Evolutionary conservation across 306 rosid species (phyloP), one percentile per base, ranked within the genome.

Genomic region (Cyclanthera cordifolia): DNA sequence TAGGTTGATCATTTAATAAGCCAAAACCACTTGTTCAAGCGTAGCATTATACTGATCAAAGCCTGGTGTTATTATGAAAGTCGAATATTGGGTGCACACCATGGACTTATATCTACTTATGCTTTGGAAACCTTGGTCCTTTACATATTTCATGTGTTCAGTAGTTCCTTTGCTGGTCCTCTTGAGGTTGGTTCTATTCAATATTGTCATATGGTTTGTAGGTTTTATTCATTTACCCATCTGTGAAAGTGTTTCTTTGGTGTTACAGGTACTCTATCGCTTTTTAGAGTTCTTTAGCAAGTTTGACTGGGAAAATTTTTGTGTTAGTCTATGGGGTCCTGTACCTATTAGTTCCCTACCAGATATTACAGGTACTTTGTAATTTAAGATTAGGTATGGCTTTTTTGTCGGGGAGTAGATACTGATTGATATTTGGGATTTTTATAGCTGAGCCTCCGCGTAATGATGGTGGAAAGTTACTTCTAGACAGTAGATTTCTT

Each of bases 11-110:
- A 88, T 81, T 79, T 90, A 72, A 94, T 94, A 72, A 86, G 82
- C 70, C 96, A 90, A 48, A 77, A 85, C 65, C 96, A 94, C 81
- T 81, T 94, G 75, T 94, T 94, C 87, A 94, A 94, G 89, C 97
- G 99, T 28, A 94, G 99, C 76, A 84, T 94, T 80, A 94, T 94
- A 80, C 61, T 94, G 80, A 94, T 94, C 73, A 94, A 94, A 81
- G 99, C 99, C 27, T 94, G 99, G 99, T 94, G 99, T 79, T 94
- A 94, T 82, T 94, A 94, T 20, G 99, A 94, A 82, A 90, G 99
- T 70, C 97, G 99, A 14, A 82, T 94, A 80, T 85, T 94, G 63
- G 99, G 99, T 68, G 99, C 99, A 66, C 99, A 94, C 81, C 99
- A 94, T 85, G 99, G 99, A 66, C 97, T 94, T 71, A 90, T 94